Evolutionary conservation across 1,284 basidiomycete genomes (phyloP).

Genomic region (Pseudozyma thailandica): DNA sequence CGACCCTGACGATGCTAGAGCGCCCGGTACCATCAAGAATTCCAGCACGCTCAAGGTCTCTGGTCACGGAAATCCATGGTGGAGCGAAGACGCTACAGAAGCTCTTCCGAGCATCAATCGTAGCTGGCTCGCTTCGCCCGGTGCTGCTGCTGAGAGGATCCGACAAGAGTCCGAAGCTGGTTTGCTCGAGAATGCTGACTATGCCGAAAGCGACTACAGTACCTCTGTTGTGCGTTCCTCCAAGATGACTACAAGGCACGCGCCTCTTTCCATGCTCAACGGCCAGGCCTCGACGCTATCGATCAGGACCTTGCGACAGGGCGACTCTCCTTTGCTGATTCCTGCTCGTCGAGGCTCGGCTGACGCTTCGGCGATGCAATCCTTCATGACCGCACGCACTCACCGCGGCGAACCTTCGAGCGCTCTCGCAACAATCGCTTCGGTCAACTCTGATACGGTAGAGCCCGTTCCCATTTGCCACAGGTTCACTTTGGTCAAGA

Average conservation of each 20-base stretch:
- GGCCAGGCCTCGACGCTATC: slow-evolving; percentile 45
- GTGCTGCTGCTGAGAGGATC: slow-evolving; percentile 31
- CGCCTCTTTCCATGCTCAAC: slow-evolving; percentile 45
- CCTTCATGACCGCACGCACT: slow-evolving; percentile 56
- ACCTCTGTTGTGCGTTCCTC: slow-evolving; percentile 60
- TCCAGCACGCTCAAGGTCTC: slow-evolving; percentile 59
- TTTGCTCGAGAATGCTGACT: slow-evolving; percentile 40
- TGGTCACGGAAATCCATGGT: slow-evolving; percentile 65
- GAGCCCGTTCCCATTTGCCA: slow-evolving; percentile 52
- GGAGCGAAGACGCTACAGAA: slow-evolving; percentile 52
- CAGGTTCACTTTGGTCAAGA: slow-evolving; percentile 64
- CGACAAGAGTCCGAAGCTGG: slow-evolving; percentile 47
- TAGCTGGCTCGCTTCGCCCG: slow-evolving; percentile 53
- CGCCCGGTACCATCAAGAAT: slow-evolving; percentile 37
- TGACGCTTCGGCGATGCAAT: slow-evolving; percentile 34
- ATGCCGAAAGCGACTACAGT: slow-evolving; percentile 57
- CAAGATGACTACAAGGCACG: slow-evolving; percentile 47
- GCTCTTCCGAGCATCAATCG: slow-evolving; percentile 54
- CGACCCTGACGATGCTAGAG: slow-evolving; percentile 32
- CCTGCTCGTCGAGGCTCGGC: slow-evolving; percentile 40
- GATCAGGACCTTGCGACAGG: slow-evolving; percentile 37
- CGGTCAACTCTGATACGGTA: slow-evolving; percentile 32
- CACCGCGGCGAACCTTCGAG: slow-evolving; percentile 49
- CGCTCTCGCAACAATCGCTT: slow-evolving; percentile 57
- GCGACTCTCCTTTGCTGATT: slow-evolving; percentile 40